Evolutionary conservation across 2,329 filamentous ascomycete species (phyloP).

Genomic region (Fusarium abutilonis): DNA sequence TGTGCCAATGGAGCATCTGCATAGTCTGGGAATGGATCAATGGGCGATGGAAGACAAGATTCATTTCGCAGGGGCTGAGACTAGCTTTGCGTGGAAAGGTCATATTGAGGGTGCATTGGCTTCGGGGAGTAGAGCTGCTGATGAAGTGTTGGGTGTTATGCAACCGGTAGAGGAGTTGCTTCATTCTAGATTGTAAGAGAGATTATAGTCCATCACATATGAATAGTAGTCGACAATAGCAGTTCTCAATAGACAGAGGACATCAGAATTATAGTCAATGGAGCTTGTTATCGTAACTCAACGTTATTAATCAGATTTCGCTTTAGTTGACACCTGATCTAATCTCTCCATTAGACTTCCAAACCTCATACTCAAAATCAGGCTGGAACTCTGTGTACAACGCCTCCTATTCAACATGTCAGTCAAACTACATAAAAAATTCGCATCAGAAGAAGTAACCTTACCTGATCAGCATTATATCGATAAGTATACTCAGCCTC

Average conservation of each 20-base stretch:
- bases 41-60: constrained; percentile 35
- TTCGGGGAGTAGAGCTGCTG: constrained; percentile 30
- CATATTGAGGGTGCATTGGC: constrained; percentile 39
- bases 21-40: constrained; percentile 24
- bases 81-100: constrained; percentile 37
- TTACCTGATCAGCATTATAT: constrained; percentile 47
- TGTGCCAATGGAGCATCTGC: constrained; percentile 9
- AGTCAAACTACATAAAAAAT: background rate
- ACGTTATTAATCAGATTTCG: background rate
- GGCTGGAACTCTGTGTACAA: constrained; percentile 51
- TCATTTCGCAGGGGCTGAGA: constrained; percentile 38
- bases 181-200: constrained; percentile 13
- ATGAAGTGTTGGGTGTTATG: constrained; percentile 21
- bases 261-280: background rate
- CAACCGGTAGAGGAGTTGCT: constrained; percentile 10
- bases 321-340: constrained; percentile 22
- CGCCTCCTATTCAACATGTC: constrained; percentile 38
- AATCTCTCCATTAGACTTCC: constrained; percentile 45
- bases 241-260: too few species aligned
- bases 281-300: background rate
- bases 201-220: too few species aligned
- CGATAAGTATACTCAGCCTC: constrained; percentile 54
- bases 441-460: background rate
- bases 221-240: background rate
- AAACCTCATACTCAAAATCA: constrained; percentile 49